Percentiles rank a stretch among this genome's conserved stretches.
These are phyloP conservation scores for Teunomyces pallodes DNA, from an alignment of 805 yeast genomes.

Conservation along the genomic window DNA sequence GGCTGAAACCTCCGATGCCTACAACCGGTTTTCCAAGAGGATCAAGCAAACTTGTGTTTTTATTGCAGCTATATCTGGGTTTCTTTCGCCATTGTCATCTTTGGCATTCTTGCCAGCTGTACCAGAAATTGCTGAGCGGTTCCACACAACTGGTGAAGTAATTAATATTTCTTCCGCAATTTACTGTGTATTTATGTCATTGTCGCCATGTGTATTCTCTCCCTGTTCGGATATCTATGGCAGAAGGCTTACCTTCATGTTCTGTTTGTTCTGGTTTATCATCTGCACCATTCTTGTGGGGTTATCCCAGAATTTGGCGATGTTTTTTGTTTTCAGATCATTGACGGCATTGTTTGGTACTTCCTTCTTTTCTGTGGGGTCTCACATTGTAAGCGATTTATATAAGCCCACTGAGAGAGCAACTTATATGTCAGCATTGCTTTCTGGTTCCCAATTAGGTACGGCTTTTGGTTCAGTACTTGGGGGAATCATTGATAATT, in stretches of 20 bases:
- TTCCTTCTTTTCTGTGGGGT: slow-evolving; percentile 53
- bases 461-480: slow-evolving; percentile 52
- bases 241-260: slow-evolving; percentile 41
- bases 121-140: slow-evolving; percentile 44
- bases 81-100: slow-evolving; percentile 44
- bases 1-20: slow-evolving; percentile 8
- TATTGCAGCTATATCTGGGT: slow-evolving; percentile 19
- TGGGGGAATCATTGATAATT: slow-evolving; percentile 54
- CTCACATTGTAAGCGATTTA: slow-evolving; percentile 50
- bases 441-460: slow-evolving; percentile 53
- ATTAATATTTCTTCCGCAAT: slow-evolving; percentile 51
- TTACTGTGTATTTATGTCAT: slow-evolving; percentile 50
- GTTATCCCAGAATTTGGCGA: slow-evolving; percentile 48
- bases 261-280: slow-evolving; percentile 33
- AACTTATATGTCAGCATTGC: slow-evolving; percentile 46
- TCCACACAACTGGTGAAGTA: slow-evolving; percentile 45
- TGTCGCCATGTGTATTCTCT: slow-evolving; percentile 48
- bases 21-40: slow-evolving; percentile 10
- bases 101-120: slow-evolving; percentile 53
- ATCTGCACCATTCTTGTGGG: slow-evolving; percentile 34
- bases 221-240: slow-evolving; percentile 58
- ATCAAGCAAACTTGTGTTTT: slow-evolving; percentile 14
- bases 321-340: slow-evolving; percentile 53
- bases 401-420: slow-evolving; percentile 52
- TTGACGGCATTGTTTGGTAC: slow-evolving; percentile 54